Conservation (phyloP, 2,329 filamentous ascomycete genomes). For the Pseudogymnoascus sp. region DNA sequence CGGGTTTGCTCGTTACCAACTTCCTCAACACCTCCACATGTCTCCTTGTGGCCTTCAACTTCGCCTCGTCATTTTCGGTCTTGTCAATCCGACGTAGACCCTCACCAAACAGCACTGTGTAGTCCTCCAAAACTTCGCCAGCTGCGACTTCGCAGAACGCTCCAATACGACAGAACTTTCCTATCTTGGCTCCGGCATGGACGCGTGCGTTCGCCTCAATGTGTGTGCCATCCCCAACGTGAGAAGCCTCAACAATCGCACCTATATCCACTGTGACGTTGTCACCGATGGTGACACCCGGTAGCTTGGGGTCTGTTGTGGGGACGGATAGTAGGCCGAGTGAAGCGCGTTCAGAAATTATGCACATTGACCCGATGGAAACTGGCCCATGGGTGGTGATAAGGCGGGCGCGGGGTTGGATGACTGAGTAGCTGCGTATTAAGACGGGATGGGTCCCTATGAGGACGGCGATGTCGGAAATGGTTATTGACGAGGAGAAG, state of each 20-base stretch:
- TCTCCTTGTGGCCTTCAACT: conserved; percentile 54
- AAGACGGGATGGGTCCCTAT: conserved; percentile 70
- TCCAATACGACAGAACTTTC: conserved; percentile 64
- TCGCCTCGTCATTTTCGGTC: conserved; percentile 53
- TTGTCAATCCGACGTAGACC: conserved; percentile 50
- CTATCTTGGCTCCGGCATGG: conserved; percentile 52
- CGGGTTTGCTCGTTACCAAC: conserved; percentile 57
- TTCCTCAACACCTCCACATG: conserved; percentile 60
- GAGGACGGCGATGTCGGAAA: conserved; percentile 54
- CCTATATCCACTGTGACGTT: conserved; percentile 55
- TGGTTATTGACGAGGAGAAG: conserved; percentile 51
- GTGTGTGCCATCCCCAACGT: conserved; percentile 45
- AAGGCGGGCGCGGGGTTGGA: conserved; percentile 80
- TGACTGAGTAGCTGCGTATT: conserved; percentile 65
- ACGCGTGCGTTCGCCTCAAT: conserved; percentile 54
- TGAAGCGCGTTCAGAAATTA: conserved; percentile 63
- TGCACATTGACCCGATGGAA: conserved; percentile 70
- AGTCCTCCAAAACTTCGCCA: conserved; percentile 53
- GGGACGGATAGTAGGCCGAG: conserved; percentile 40
- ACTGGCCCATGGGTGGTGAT: conserved; percentile 73
- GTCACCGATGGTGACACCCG: conserved; percentile 45
- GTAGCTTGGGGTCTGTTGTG: conserved; percentile 16
- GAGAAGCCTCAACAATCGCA: conserved; percentile 46
- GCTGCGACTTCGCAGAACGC: conserved; percentile 52
- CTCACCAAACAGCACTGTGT: conserved; percentile 61